Conservation (phyloP, 805 yeast genomes). For the Limtongia smithiae region DNA sequence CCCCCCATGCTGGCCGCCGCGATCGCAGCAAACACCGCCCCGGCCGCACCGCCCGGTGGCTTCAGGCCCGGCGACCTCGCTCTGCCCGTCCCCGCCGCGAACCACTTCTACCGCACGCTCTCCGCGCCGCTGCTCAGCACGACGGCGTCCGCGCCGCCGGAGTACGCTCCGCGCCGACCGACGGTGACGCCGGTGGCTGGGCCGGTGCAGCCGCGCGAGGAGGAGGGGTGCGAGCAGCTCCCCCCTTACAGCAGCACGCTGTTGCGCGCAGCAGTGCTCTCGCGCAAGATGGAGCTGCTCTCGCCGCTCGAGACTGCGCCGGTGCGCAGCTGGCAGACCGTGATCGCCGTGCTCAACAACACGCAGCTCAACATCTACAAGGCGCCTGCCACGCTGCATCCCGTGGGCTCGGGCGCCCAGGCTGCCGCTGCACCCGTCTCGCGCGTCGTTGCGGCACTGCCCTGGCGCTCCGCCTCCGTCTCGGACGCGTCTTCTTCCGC, state of each 20-base stretch:
- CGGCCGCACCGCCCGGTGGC: background rate
- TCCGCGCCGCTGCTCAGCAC: conserved; percentile 13
- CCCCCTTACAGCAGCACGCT: conserved; percentile 70
- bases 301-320: conserved; percentile 73
- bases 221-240: conserved; percentile 43
- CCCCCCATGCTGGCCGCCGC: conserved; percentile 3
- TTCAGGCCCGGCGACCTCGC: no score
- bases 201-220: conserved; percentile 25
- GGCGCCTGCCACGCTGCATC: conserved; percentile 10
- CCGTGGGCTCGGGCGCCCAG: background rate
- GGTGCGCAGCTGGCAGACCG: conserved; percentile 65
- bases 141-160: conserved; percentile 15
- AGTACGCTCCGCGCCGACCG: conserved; percentile 9
- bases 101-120: conserved; percentile 15
- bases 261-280: conserved; percentile 52
- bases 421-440: conserved; percentile 4
- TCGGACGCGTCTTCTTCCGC: conserved; percentile 9
- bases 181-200: conserved; percentile 18
- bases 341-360: conserved; percentile 72
- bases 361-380: conserved; percentile 76
- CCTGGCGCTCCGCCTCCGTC: conserved; percentile 7
- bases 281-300: conserved; percentile 69
- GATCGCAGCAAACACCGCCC: background rate
- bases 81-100: background rate
- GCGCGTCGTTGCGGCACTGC: conserved; percentile 2